These are phyloP conservation scores for Magnolia kwangsiensis DNA, from an alignment of 164 flowering plant genomes.

Conservation along the genomic window DNA sequence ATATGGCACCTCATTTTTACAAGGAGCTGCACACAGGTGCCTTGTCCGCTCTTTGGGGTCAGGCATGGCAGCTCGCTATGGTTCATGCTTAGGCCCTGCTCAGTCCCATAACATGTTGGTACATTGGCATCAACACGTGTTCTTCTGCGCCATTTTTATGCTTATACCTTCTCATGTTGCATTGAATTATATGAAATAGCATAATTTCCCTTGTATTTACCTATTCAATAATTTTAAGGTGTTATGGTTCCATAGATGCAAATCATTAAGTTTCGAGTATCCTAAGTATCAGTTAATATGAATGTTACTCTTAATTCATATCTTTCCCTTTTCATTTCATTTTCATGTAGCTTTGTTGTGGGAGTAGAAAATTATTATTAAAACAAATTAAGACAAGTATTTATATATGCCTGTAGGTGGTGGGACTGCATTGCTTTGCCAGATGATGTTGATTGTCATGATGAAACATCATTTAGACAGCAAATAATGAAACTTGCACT, in stretches of 20 bases:
- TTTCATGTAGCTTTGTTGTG: neutral
- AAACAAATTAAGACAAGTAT: neutral
- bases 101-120: too few species aligned
- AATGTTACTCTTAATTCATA: neutral
- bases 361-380: neutral
- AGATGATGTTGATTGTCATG: slow-evolving; percentile 59
- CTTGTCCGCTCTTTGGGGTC: too few species aligned
- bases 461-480: slow-evolving; percentile 66
- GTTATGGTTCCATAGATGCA: neutral
- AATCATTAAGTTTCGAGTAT: neutral
- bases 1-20: too few species aligned
- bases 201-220: too few species aligned
- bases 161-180: too few species aligned
- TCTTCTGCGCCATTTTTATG: too few species aligned
- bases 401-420: slow-evolving; percentile 56
- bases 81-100: too few species aligned
- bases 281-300: neutral
- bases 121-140: too few species aligned
- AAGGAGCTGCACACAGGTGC: too few species aligned
- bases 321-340: neutral
- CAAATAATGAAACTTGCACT: slow-evolving; percentile 81
- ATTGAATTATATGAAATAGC: too few species aligned
- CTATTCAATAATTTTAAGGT: too few species aligned
- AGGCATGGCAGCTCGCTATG: too few species aligned
- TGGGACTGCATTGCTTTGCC: slow-evolving; percentile 97